Conservation (phyloP, 192 early-diverging fungal species). For the Dimargaris xerosporica region DNA sequence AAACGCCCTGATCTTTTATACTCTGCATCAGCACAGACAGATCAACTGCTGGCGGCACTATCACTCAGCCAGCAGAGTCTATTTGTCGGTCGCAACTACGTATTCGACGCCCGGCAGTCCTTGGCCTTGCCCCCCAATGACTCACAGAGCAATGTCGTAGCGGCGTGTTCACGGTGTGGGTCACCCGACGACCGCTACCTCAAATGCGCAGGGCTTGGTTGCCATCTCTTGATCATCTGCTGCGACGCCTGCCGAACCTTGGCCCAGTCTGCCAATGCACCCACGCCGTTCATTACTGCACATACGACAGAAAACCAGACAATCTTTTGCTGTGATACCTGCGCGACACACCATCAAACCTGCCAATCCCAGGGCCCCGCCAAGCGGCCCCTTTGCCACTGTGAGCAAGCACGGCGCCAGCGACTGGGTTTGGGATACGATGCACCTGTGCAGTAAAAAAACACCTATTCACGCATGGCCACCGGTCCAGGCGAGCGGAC, state of each 20-base stretch:
- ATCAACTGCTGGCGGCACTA: not conserved
- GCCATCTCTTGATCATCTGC: not conserved
- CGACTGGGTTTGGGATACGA: too few species aligned
- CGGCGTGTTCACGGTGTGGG: not conserved
- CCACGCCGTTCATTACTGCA: not conserved
- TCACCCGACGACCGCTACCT: not conserved
- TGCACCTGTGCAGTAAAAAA: too few species aligned
- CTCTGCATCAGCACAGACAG: conserved; percentile 1
- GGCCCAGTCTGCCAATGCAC: not conserved
- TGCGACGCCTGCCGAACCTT: not conserved
- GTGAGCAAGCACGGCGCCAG: not conserved
- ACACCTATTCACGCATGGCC: too few species aligned
- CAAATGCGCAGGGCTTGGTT: not conserved
- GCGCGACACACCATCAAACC: not conserved
- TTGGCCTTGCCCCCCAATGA: conserved; percentile 17
- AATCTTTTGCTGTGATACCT: not conserved
- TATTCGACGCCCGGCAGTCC: conserved; percentile 56
- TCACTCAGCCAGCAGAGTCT: not conserved
- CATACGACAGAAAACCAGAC: not conserved
- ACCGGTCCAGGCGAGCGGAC: too few species aligned
- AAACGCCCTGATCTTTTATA: too few species aligned
- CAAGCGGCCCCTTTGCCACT: not conserved
- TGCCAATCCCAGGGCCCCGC: too few species aligned
- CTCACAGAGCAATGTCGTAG: not conserved
- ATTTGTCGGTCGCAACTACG: conserved; percentile 42